phyloP scores from a whole-genome alignment of 164 flowering plant species.

The Saururus chinensis region DNA sequence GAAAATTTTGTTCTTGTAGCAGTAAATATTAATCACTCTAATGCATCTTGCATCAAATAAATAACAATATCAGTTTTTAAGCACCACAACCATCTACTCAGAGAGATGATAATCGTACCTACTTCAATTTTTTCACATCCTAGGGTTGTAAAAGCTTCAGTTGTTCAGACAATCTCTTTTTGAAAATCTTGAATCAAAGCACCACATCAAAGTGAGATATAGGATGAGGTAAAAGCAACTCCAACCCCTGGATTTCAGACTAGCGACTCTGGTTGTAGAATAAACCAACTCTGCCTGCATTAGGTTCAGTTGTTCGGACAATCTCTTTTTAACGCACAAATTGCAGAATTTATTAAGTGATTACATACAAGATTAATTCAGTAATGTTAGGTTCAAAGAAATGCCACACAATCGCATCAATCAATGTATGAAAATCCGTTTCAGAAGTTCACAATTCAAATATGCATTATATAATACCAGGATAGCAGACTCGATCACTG shows the following conservation, averaged over 20 bases:
- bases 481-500: too few relatives aligned
- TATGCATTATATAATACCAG: too few relatives aligned
- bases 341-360: too few relatives aligned
- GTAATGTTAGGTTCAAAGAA: too few relatives aligned
- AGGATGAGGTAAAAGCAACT: not conserved
- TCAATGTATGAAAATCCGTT: too few relatives aligned
- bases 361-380: too few relatives aligned
- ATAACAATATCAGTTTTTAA: not conserved
- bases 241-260: not conserved
- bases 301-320: conserved; percentile 69
- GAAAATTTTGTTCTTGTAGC: conserved; percentile 73
- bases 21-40: conserved; percentile 4
- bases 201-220: not conserved
- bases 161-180: conserved; percentile 70
- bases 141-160: conserved; percentile 61
- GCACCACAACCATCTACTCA: not conserved
- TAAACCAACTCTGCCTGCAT: conserved; percentile 48
- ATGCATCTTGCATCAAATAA: not conserved
- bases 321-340: conserved; percentile 23
- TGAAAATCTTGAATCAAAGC: conserved; percentile 69
- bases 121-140: conserved; percentile 76
- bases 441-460: too few relatives aligned
- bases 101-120: conserved; percentile 27
- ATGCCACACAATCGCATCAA: too few relatives aligned
- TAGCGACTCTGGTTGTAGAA: not conserved